Conservation (phyloP, 2,329 filamentous ascomycete species). For the Atkinsonella hypoxylon region DNA sequence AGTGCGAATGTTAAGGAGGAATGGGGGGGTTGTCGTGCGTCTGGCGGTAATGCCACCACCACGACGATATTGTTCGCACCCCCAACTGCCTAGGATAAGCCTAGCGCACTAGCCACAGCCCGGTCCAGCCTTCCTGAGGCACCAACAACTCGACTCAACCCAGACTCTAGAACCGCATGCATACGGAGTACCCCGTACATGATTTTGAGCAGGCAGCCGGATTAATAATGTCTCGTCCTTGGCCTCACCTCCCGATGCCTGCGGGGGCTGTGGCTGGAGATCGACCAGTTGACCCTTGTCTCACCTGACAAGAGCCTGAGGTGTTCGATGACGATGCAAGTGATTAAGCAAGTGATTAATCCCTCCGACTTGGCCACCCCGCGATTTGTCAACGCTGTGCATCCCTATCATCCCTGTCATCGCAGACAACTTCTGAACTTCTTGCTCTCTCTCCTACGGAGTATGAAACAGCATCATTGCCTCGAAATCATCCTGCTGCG, state of each 20-base stretch:
- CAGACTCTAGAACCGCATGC: too few species aligned
- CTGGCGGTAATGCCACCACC: constrained; percentile 4
- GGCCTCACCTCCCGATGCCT: background rate
- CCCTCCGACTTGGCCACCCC: constrained; percentile 5
- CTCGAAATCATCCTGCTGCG: background rate
- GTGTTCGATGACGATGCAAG: constrained; percentile 6
- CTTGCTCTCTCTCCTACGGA: too few species aligned
- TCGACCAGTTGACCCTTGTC: constrained; percentile 1
- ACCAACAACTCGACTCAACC: constrained; percentile 1
- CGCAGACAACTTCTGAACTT: background rate
- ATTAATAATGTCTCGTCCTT: background rate
- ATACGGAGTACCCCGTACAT: too few species aligned
- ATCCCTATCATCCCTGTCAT: constrained; percentile 1
- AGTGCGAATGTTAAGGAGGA: background rate
- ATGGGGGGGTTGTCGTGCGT: background rate
- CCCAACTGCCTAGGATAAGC: constrained; percentile 3
- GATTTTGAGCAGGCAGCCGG: background rate
- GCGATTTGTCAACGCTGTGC: constrained; percentile 1
- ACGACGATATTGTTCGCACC: constrained; percentile 1
- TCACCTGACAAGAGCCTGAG: background rate
- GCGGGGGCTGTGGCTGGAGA: constrained; percentile 1
- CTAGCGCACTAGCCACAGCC: constrained; percentile 1
- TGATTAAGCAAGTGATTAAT: constrained; percentile 7
- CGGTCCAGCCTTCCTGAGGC: constrained; percentile 7
- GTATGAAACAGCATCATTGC: too few species aligned